Evolutionary conservation across 495 filamentous ascomycete species (phyloP), one percentile per base, ranked within the genome.

Genomic region (Parathielavia appendiculata): DNA sequence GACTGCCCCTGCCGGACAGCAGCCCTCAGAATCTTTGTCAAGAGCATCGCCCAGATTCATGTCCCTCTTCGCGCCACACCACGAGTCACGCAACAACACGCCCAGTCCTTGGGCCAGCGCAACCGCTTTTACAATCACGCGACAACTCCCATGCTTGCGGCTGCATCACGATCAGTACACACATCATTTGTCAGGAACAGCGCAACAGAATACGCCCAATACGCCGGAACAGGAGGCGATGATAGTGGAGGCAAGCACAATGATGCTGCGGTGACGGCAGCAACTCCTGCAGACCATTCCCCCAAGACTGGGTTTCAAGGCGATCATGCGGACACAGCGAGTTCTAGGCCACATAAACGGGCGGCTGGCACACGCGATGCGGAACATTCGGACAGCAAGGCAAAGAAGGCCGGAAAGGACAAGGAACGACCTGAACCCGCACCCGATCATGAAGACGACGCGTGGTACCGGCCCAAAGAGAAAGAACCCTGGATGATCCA

Each of bases 1-100:
- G 69, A 52, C 61, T 82, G 79, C 66, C 63, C 68, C 17, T 81
- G 81, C 54, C 71, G 73, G 22, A 70, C 68, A n/a, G 65, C 70
- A 17, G 70, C 77, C 17, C 64, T 82, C 48, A 63, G 70, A 45
- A 63, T 78, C 19, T 83, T 83, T 52, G 66, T 82, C 12, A 71
- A 73, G 30, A 78, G 69, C 54, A 65, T 83, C 49, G 70, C 75
- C 8, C 72, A 75, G 49, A 46, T 80, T 35, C 71, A 78, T 47
- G 23, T 75, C n/a, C 59, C 64, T 30, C 23, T 56, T 6, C 56
- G 62, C 16, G 48, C 52, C 11, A 45, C 58, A 11, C 53, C 60
- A 10, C 55, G 57, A 49, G 23, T 54, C 13, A 36, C 57, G 19
- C 57, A 38, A 46, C 43, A 53, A 12, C 41, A 46, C 19, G 16